phyloP scores from a whole-genome alignment of 768 basidiomycete genomes.

The Lyophyllum atratum region DNA sequence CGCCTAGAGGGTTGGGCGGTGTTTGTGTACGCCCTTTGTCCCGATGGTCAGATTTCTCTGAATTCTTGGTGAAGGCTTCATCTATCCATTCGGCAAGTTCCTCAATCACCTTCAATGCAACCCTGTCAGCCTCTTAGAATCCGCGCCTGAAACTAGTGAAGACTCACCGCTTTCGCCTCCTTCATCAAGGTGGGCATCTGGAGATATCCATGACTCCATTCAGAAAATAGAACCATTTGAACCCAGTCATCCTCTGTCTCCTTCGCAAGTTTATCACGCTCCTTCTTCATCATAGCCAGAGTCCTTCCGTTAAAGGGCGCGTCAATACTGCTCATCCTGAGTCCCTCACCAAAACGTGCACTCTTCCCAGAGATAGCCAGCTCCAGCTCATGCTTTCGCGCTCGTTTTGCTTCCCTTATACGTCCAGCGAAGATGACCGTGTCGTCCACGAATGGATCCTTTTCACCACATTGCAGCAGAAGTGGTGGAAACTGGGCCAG shows the following conservation, averaged over 20 bases:
- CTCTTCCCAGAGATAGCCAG: slow-evolving; percentile 60
- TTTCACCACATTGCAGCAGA: slow-evolving; percentile 94
- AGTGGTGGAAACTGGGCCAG: slow-evolving; percentile 94
- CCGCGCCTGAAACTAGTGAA: not conserved
- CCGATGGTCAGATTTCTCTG: slow-evolving; percentile 10
- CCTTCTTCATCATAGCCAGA: slow-evolving; percentile 49
- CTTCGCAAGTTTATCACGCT: slow-evolving; percentile 57
- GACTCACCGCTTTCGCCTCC: slow-evolving; percentile 67
- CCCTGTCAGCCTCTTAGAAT: slow-evolving; percentile 2
- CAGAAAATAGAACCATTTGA: slow-evolving; percentile 88
- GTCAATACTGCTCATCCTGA: slow-evolving; percentile 60
- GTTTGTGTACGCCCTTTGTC: not conserved
- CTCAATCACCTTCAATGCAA: slow-evolving; percentile 52
- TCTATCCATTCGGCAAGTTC: slow-evolving; percentile 93
- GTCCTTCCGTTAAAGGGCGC: slow-evolving; percentile 30
- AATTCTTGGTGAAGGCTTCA: slow-evolving; percentile 49
- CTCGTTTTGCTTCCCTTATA: slow-evolving; percentile 91
- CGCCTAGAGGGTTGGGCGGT: not conserved
- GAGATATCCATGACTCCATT: slow-evolving; percentile 97
- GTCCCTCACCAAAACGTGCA: slow-evolving; percentile 59
- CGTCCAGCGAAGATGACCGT: slow-evolving; percentile 96
- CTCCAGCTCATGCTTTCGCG: slow-evolving; percentile 74
- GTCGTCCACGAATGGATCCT: slow-evolving; percentile 93
- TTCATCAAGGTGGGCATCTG: slow-evolving; percentile 91
- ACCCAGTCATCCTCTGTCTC: slow-evolving; percentile 96